Percentiles rank a stretch among this genome's conserved stretches.
Conservation (phyloP, 352 stramenopile genomes). For the Globisporangium spiculum region DNA sequence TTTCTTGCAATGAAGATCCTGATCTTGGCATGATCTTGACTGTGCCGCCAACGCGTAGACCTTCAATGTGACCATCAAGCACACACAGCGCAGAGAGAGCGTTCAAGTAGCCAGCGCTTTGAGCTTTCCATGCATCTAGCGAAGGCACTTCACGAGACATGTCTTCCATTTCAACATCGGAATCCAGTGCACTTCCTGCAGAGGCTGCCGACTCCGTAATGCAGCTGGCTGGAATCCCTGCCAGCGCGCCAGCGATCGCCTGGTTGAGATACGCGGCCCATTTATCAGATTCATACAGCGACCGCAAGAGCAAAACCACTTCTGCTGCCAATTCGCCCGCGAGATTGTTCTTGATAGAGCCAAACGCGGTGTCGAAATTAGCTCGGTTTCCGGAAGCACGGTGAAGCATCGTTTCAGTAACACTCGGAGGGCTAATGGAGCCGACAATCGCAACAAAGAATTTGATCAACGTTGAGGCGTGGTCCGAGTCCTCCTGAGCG, state of each 20-base stretch:
- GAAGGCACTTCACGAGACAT: slow-evolving; percentile 56
- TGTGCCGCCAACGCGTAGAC: slow-evolving; percentile 70
- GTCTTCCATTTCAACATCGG: slow-evolving; percentile 87
- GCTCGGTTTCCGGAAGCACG: slow-evolving; percentile 15
- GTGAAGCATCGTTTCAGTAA: slow-evolving; percentile 56
- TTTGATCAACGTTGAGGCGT: slow-evolving; percentile 63
- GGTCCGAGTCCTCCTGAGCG: slow-evolving; percentile 40
- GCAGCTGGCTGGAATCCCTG: slow-evolving; percentile 40
- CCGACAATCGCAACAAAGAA: slow-evolving; percentile 81
- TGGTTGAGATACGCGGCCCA: slow-evolving; percentile 69
- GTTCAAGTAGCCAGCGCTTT: slow-evolving; percentile 52
- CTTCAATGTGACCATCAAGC: slow-evolving; percentile 83
- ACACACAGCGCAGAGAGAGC: slow-evolving; percentile 78
- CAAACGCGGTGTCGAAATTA: background rate
- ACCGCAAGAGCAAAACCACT: slow-evolving; percentile 79
- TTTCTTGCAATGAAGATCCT: slow-evolving; percentile 70
- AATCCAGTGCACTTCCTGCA: slow-evolving; percentile 32
- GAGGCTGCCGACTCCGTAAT: slow-evolving; percentile 30
- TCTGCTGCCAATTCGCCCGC: slow-evolving; percentile 54
- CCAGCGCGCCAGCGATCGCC: slow-evolving; percentile 54
- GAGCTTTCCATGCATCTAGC: slow-evolving; percentile 44
- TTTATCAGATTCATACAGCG: slow-evolving; percentile 73
- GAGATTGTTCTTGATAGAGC: slow-evolving; percentile 32
- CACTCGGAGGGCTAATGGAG: slow-evolving; percentile 62
- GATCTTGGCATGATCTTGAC: slow-evolving; percentile 81